Percentiles rank a stretch among this genome's conserved stretches.
These are phyloP conservation scores for Trametes gibbosa DNA, from an alignment of 768 basidiomycete genomes.

Conservation along the genomic window DNA sequence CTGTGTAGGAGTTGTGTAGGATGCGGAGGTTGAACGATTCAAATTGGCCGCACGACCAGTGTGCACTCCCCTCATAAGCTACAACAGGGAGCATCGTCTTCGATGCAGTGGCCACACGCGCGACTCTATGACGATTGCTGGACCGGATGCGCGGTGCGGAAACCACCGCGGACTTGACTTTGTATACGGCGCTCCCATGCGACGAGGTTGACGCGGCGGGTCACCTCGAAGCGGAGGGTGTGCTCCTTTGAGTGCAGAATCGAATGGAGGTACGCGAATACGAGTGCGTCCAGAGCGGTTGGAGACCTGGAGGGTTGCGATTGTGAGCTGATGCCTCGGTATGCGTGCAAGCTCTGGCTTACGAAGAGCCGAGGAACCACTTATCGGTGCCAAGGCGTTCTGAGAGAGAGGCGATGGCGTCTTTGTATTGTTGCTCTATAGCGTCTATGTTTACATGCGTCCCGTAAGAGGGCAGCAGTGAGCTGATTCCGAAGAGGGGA, in stretches of 20 bases:
- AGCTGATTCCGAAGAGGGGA: constrained; percentile 66
- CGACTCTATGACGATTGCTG: not conserved
- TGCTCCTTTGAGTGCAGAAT: constrained; percentile 46
- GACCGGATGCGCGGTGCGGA: constrained; percentile 26
- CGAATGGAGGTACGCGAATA: constrained; percentile 77
- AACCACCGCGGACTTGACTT: constrained; percentile 52
- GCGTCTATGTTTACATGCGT: constrained; percentile 49
- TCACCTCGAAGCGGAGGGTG: constrained; percentile 59
- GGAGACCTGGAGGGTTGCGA: constrained; percentile 48
- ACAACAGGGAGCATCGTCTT: no score
- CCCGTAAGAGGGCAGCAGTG: constrained; percentile 61
- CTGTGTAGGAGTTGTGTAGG: no score
- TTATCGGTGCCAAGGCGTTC: constrained; percentile 72
- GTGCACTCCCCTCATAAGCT: no score
- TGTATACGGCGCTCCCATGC: constrained; percentile 77
- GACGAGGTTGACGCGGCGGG: constrained; percentile 71
- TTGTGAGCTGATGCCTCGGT: not conserved
- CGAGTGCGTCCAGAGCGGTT: constrained; percentile 77
- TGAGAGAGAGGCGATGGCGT: constrained; percentile 70
- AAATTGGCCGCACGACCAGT: no score
- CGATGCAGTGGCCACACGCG: no score
- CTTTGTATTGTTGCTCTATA: constrained; percentile 58
- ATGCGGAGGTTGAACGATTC: no score
- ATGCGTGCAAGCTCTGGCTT: constrained; percentile 21
- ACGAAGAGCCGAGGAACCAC: constrained; percentile 83